Conservation (phyloP, 257 asterid species). For the Haberlea rhodopensis region DNA sequence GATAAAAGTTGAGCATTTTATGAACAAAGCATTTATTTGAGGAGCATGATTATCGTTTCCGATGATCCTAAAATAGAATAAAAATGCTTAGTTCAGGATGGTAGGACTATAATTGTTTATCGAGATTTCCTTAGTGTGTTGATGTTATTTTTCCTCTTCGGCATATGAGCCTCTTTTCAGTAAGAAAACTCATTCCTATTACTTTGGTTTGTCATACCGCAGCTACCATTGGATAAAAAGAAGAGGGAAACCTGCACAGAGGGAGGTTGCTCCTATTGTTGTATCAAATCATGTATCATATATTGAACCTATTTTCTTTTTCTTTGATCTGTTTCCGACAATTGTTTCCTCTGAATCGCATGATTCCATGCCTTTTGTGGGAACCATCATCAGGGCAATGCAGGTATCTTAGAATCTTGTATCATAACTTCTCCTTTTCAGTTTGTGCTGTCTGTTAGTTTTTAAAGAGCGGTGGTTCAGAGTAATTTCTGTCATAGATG, state of each 20-base stretch:
- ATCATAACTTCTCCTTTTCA: not conserved
- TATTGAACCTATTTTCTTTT: slow-evolving; percentile 89
- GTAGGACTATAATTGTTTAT: not conserved
- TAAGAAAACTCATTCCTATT: slow-evolving; percentile 21
- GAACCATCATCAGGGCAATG: slow-evolving; percentile 98
- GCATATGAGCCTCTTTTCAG: slow-evolving; percentile 10
- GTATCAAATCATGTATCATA: slow-evolving; percentile 95
- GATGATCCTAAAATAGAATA: slow-evolving; percentile 4
- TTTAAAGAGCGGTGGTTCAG: not conserved
- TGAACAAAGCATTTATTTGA: too few species aligned
- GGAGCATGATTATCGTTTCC: not conserved
- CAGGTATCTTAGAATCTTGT: slow-evolving; percentile 52
- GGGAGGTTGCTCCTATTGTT: slow-evolving; percentile 91
- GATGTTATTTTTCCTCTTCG: not conserved
- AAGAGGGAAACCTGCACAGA: slow-evolving; percentile 88
- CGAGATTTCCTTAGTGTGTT: not conserved
- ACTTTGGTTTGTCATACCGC: slow-evolving; percentile 30
- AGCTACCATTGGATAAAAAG: slow-evolving; percentile 98
- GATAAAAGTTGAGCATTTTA: not conserved
- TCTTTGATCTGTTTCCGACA: slow-evolving; percentile 89
- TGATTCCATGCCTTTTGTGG: slow-evolving; percentile 96
- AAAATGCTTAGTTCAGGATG: slow-evolving; percentile 12
- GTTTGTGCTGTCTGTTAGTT: not conserved
- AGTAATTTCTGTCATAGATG: not conserved
- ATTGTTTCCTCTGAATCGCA: slow-evolving; percentile 93